Conservation (phyloP, 2,329 filamentous ascomycete species). For the Cordyceps farinosa region DNA sequence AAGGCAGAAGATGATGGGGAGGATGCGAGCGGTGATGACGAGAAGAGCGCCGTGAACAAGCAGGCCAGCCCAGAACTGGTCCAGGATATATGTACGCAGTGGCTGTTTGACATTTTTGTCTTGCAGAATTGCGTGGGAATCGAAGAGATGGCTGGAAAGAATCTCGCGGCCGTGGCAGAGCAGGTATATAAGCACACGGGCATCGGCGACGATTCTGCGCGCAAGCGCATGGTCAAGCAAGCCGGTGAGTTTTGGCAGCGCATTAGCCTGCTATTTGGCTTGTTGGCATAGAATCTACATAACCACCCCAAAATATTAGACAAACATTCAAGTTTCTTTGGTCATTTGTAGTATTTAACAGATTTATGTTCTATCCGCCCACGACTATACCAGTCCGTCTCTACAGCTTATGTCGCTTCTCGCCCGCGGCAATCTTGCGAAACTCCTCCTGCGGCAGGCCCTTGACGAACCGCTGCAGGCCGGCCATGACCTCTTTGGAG, state of each 20-base stretch:
- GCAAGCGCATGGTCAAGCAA: constrained; percentile 55
- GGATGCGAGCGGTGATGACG: constrained; percentile 1
- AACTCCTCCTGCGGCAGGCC: constrained; percentile 90
- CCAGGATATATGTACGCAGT: constrained; percentile 53
- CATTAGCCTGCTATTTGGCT: constrained; percentile 75
- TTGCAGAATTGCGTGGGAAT: constrained; percentile 45
- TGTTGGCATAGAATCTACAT: constrained; percentile 49
- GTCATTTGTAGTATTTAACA: not conserved
- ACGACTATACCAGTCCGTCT: not conserved
- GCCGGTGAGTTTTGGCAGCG: constrained; percentile 79
- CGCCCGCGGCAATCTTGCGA: constrained; percentile 72
- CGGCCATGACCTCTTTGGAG: constrained; percentile 79
- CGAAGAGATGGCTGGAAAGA: constrained; percentile 25
- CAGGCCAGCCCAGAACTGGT: constrained; percentile 26
- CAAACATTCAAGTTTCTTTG: not conserved
- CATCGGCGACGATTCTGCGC: constrained; percentile 46
- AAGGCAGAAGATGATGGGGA: constrained; percentile 15
- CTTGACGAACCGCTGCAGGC: constrained; percentile 72
- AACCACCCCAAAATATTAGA: not conserved
- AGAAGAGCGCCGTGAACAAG: not conserved
- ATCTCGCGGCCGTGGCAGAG: constrained; percentile 44
- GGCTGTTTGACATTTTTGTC: constrained; percentile 57
- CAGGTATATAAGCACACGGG: constrained; percentile 43
- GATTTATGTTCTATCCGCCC: not conserved
- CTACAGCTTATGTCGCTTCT: constrained; percentile 93